Base-by-base conservation (phyloP, 345 rosid species). In the Orychophragmus violaceus region DNA sequence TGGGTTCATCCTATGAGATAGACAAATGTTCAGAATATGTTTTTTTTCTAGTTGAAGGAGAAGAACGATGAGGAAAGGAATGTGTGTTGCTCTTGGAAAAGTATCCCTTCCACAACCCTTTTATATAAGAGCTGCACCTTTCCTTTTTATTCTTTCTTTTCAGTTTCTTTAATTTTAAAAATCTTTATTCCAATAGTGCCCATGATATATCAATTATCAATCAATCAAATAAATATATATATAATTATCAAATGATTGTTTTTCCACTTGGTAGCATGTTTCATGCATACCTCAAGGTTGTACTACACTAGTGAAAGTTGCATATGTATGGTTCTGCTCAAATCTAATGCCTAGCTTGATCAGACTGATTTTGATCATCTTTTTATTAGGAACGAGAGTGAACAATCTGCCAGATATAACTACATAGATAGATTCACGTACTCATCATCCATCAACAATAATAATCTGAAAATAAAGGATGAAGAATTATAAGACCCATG, bases 1-100 rank as follows among this genome's bases (percentile, higher is more conserved):
- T 54, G 87, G 76, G 70, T 72, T 80, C 88, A 85, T 85, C 52
- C 22, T 60, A 22, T 16, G 6, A 6, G 42, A 46, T 57, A 6
- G n/a, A 33, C n/a, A 12, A 23, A 39, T 65, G 45, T 61, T 41
- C 29, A 14, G 25, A 17, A 3, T 66, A 55, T 66, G 1, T 49
- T 27, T 2, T 17, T 50, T 24, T 48, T 58, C 27, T 48, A 24
- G 59, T 18, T 69, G 59, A 28, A 59, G 30, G 59, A 57, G 55
- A 46, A 14, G 51, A 61, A 13, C 27, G 23, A 41, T n/a, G 48
- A 6, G 55, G 33, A 9, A 50, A 51, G 25, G 69, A 56, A 64
- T 72, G 76, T 71, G 70, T 64, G 76, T 48, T 71, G 44, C 59
- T 48, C 65, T 56, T 71, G 70, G 59, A 64, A 64, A 72, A 28